These are phyloP conservation scores for Candida palmyrensis DNA, from an alignment of 805 yeast species.

Conservation along the genomic window DNA sequence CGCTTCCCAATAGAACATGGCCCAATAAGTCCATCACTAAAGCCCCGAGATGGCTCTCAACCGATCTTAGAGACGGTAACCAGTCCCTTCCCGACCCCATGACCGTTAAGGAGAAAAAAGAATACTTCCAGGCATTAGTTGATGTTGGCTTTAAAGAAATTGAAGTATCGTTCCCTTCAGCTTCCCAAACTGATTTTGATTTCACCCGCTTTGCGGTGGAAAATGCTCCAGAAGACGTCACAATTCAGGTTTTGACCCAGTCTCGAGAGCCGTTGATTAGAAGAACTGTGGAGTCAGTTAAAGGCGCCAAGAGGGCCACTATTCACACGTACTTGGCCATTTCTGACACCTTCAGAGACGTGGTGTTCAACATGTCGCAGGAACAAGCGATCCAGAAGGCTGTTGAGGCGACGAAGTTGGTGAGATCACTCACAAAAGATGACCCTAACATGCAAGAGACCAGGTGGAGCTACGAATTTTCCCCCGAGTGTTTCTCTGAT, in stretches of 20 bases:
- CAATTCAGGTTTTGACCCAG: conserved; percentile 71
- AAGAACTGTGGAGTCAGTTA: conserved; percentile 66
- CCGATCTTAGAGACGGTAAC: conserved; percentile 81
- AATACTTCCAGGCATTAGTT: conserved; percentile 61
- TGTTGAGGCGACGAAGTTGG: conserved; percentile 56
- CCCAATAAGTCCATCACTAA: conserved; percentile 52
- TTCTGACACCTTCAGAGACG: conserved; percentile 66
- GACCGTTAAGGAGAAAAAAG: conserved; percentile 74
- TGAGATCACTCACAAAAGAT: conserved; percentile 65
- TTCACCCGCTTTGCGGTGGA: conserved; percentile 73
- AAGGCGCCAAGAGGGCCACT: conserved; percentile 72
- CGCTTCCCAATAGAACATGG: conserved; percentile 66
- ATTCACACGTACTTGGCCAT: conserved; percentile 75
- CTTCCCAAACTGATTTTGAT: conserved; percentile 76
- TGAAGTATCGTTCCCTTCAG: conserved; percentile 79
- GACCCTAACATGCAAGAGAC: conserved; percentile 50
- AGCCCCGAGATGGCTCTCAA: conserved; percentile 79
- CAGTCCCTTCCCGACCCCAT: conserved; percentile 84
- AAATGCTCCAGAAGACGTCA: conserved; percentile 70
- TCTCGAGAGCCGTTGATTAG: conserved; percentile 70
- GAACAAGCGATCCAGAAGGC: conserved; percentile 59
- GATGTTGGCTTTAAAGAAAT: conserved; percentile 79
- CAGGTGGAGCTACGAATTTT: conserved; percentile 70
- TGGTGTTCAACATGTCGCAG: conserved; percentile 61
- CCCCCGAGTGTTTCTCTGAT: conserved; percentile 78